Evolutionary conservation across 768 basidiomycete genomes (phyloP).

Genomic region (Lactarius evosmus): DNA sequence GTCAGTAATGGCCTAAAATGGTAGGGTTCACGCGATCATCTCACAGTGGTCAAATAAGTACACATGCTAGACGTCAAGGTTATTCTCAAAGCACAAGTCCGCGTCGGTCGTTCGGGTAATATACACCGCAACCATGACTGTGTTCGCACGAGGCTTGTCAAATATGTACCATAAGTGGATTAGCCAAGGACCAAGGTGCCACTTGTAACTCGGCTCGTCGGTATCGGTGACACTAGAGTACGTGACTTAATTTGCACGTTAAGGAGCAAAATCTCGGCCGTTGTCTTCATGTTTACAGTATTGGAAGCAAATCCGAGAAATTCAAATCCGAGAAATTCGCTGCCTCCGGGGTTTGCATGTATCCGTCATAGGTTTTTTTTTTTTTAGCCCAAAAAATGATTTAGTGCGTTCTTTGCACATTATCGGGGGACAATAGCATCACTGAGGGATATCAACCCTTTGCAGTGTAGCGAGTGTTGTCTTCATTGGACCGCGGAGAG

Average conservation of each 20-base stretch:
- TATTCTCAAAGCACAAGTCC: background rate
- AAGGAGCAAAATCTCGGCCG: background rate
- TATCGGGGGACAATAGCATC: background rate
- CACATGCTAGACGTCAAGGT: background rate
- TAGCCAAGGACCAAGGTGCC: background rate
- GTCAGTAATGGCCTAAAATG: background rate
- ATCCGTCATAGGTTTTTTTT: background rate
- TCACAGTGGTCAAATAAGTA: background rate
- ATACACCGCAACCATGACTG: background rate
- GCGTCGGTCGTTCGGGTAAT: background rate
- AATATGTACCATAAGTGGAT: background rate
- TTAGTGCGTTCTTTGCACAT: background rate
- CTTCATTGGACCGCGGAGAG: conserved; percentile 9
- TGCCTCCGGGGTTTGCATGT: background rate
- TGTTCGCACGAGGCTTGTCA: background rate
- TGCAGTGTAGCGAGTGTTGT: background rate
- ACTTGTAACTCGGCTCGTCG: background rate
- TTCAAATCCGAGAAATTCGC: background rate
- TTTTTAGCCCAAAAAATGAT: background rate
- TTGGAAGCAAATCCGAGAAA: background rate
- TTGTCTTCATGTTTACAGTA: background rate
- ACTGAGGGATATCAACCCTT: background rate
- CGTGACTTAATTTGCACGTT: background rate
- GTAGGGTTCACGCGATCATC: background rate
- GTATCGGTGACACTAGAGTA: background rate